phyloP scores from a whole-genome alignment of 192 early-diverging fungal genomes.

The Coemansia sp. region DNA sequence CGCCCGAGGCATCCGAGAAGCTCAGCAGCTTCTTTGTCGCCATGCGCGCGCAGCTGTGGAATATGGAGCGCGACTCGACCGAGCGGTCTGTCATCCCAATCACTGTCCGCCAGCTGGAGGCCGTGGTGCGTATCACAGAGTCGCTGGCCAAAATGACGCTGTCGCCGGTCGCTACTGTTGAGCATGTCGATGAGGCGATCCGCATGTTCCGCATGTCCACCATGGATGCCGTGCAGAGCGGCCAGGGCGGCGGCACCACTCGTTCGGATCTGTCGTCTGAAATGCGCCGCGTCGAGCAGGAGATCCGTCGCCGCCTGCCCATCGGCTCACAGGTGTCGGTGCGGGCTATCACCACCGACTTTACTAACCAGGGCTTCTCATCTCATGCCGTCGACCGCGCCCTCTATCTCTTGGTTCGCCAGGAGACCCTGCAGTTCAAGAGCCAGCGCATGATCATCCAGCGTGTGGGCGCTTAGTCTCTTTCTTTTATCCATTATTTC shows the following conservation, averaged over 20 bases:
- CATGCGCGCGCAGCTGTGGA: slow-evolving; percentile 82
- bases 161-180: slow-evolving; percentile 75
- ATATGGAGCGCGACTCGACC: slow-evolving; percentile 68
- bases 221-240: slow-evolving; percentile 93
- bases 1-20: slow-evolving; percentile 85
- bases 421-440: slow-evolving; percentile 79
- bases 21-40: slow-evolving; percentile 91
- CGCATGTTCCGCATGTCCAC: slow-evolving; percentile 97
- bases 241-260: slow-evolving; percentile 77
- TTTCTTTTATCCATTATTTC: not conserved
- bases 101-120: slow-evolving; percentile 95
- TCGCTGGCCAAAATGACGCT: slow-evolving; percentile 95
- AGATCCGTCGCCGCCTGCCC: slow-evolving; percentile 82
- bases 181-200: slow-evolving; percentile 96
- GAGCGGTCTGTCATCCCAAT: slow-evolving; percentile 90
- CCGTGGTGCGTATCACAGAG: slow-evolving; percentile 97
- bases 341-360: slow-evolving; percentile 62
- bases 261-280: slow-evolving; percentile 70
- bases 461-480: slow-evolving; percentile 50
- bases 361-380: slow-evolving; percentile 53
- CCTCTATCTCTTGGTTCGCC: slow-evolving; percentile 76
- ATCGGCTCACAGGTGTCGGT: slow-evolving; percentile 78
- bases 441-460: slow-evolving; percentile 66
- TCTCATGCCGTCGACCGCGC: slow-evolving; percentile 67
- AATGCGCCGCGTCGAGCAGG: slow-evolving; percentile 78